Evolutionary conservation across 1,139 yeast species (phyloP).

Genomic region (Candida neerlandica): DNA sequence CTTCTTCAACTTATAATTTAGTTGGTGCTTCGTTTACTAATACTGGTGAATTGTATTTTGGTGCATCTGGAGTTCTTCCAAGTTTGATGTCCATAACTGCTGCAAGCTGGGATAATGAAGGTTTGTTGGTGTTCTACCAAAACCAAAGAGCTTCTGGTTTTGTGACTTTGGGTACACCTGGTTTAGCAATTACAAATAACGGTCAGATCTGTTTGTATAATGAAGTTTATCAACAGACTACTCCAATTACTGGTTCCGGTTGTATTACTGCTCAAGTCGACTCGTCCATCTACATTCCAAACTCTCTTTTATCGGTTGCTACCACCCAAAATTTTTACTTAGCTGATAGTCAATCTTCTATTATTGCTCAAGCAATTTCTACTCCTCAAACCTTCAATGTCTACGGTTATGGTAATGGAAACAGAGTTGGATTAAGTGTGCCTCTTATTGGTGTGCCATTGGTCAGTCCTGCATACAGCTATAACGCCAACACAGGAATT

Average conservation of each 20-base stretch:
- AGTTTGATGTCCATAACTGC: constrained; percentile 25
- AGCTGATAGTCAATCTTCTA: constrained; percentile 21
- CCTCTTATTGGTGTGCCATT: constrained; percentile 20
- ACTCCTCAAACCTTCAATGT: constrained; percentile 26
- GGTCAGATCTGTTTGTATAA: constrained; percentile 35
- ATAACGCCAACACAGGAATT: constrained; percentile 23
- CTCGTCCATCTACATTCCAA: constrained; percentile 25
- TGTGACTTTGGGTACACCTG: constrained; percentile 24
- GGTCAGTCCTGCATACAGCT: constrained; percentile 13
- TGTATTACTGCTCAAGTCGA: constrained; percentile 28
- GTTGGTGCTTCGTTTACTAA: constrained; percentile 26
- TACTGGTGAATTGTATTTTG: constrained; percentile 32
- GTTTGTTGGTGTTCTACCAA: constrained; percentile 29
- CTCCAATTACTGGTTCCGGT: constrained; percentile 29
- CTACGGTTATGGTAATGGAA: constrained; percentile 36
- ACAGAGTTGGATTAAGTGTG: constrained; percentile 25
- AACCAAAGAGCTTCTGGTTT: constrained; percentile 21
- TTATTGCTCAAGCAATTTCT: constrained; percentile 24
- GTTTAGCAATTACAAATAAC: constrained; percentile 24
- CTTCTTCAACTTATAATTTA: constrained; percentile 24
- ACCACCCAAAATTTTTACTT: constrained; percentile 27
- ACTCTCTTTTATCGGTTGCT: constrained; percentile 19
- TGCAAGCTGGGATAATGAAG: constrained; percentile 29
- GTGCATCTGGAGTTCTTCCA: constrained; percentile 24
- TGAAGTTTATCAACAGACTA: constrained; percentile 26